Base-by-base conservation (phyloP, 2,329 filamentous ascomycete species). In the Bimuria novae-zelandiae region DNA sequence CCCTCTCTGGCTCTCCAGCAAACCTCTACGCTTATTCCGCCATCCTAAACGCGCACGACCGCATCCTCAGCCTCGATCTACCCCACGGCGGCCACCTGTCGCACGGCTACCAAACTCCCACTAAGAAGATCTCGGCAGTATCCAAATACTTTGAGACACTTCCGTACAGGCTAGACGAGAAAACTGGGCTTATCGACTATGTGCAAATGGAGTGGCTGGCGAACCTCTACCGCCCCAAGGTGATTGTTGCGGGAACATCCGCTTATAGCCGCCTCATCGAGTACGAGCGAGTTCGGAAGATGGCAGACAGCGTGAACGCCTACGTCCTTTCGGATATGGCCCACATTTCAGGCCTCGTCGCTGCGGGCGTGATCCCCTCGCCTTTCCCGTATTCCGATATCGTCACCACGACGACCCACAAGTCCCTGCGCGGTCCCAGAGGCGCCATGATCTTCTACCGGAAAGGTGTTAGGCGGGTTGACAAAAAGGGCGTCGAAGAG, bases 401-500 rank as follows among this genome's bases (percentile, higher is more conserved):
- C 52, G 94, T 99, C 67, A 99, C 94, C 59, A 99, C 94, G 59
- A 99, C 94, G 58, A 99, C 94, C 41, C 94, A 99, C 87, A 99
- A 99, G 85, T 97, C 92, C 51, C 89, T 99, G 65, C 92, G 94
- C 78, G 94, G 94, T 55, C 94, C 94, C 55, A 91, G 94, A 75
- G 94, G 94, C 71, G 94, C 94, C 74, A 99, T 99, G 94, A 99
- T 99, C 80, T 99, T 99, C 86, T 99, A 92, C 87, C 90, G 94
- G 78, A 97, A 96, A 82, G 94, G 94, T 60, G 88, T 97, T 57
- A 89, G 93, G 71, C 91, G 89, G 70, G 89, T 89, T 49, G 90
- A 97, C 73, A 81, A 89, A 77, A 97, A 97, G 84, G 87, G 89
- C 56, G 92, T 92, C 70, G 93, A 96, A 80, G 85, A 93, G 81